Evolutionary conservation across 1,139 yeast genomes (phyloP).

Genomic region (Pneumocystis oryctolagi): DNA sequence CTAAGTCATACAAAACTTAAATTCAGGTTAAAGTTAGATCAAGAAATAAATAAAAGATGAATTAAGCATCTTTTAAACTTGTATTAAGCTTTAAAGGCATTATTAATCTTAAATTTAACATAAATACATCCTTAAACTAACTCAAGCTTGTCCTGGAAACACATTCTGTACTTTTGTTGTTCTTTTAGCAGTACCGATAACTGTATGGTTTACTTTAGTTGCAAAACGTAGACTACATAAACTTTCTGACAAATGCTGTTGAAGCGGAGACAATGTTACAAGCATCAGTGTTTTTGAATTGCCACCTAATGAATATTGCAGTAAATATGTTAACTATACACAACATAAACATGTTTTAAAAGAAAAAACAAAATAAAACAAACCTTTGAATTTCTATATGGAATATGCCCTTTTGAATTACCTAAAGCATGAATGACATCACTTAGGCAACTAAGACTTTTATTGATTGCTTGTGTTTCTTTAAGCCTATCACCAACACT

Average conservation of each 20-base stretch:
- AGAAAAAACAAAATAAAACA: not conserved
- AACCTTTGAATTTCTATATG: conserved; percentile 40
- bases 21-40: no score
- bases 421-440: conserved; percentile 76
- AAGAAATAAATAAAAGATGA: not conserved
- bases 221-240: conserved; percentile 81
- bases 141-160: not conserved
- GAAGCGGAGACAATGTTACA: conserved; percentile 68
- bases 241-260: conserved; percentile 55
- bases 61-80: not conserved
- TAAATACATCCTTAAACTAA: not conserved
- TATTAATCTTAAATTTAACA: not conserved
- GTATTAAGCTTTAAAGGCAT: not conserved
- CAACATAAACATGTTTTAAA: not conserved
- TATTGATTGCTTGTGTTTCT: conserved; percentile 84
- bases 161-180: not conserved
- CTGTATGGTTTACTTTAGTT: conserved; percentile 37
- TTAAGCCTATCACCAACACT: conserved; percentile 57
- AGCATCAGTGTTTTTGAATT: conserved; percentile 85
- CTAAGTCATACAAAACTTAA: not conserved
- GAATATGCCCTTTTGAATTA: conserved; percentile 29
- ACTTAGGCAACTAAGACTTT: conserved; percentile 74
- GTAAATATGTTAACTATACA: conserved; percentile 51
- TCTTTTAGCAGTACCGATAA: conserved; percentile 18
- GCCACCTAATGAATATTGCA: conserved; percentile 76